Percentiles rank a stretch among this genome's conserved stretches.
phyloP scores from a whole-genome alignment of 306 rosid species.

The Trichosanthes truncata region DNA sequence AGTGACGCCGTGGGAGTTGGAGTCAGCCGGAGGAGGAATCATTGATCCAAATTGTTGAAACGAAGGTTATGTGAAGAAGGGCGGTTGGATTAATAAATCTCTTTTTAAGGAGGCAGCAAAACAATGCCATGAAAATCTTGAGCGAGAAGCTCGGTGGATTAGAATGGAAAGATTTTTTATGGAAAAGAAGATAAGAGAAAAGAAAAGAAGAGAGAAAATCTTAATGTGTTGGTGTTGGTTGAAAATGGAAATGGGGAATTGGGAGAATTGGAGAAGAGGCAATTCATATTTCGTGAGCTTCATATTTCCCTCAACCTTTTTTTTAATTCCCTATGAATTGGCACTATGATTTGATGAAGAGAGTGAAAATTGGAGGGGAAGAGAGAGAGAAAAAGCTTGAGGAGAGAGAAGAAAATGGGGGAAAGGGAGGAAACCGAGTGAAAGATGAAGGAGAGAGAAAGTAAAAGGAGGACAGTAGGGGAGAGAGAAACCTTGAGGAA shows the following conservation, averaged over 20 bases:
- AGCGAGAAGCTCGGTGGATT: slow-evolving; percentile 6
- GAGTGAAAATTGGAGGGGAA: no score
- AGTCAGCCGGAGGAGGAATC: slow-evolving; percentile 7
- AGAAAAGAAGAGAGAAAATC: no score
- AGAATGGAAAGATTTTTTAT: background rate
- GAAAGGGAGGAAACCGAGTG: no score
- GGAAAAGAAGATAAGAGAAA: background rate
- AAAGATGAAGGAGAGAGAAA: no score
- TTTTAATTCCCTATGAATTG: no score
- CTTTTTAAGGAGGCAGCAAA: background rate
- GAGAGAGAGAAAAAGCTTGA: no score
- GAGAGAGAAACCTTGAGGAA: no score
- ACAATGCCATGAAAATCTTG: background rate
- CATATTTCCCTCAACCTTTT: no score
- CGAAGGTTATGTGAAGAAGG: background rate
- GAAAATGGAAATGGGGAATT: background rate
- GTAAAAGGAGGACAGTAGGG: no score
- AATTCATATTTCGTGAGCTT: no score
- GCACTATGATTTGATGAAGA: no score
- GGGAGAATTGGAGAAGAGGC: background rate
- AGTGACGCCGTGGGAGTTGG: background rate
- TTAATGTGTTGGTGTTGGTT: background rate
- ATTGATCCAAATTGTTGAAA: slow-evolving; percentile 8
- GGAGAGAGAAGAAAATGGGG: no score
- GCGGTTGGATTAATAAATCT: background rate